Base-by-base conservation (phyloP, 2,329 filamentous ascomycete species). In the Aspergillus neoniger region DNA sequence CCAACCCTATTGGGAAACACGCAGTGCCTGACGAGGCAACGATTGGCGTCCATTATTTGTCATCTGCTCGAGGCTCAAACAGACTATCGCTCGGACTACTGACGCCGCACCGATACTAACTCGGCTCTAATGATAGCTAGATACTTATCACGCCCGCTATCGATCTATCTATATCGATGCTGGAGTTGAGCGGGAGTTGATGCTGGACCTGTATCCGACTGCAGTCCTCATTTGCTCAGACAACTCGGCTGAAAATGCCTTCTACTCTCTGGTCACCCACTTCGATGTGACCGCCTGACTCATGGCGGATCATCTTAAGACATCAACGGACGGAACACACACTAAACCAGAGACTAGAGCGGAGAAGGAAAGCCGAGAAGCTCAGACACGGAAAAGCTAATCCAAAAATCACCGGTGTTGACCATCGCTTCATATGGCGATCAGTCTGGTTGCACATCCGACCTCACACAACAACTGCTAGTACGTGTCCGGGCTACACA, bases 1-100 rank as follows among this genome's bases (percentile, higher is more conserved):
- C 30, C 32, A 56, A 47, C 60, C 51, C 9, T 21, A 62, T 65
- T 59, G 60, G 64, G 64, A 65, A 65, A 61, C 58, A 63, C 63
- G 62, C 65, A 62, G 60, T 14, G 39, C 62, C 50, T 44, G 36
- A 59, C 38, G 19, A 17, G 64, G 64, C 28, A 65, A 64, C 19
- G 65, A 67, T 66, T 55, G 57, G 41, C 61, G 28, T 32, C 21
- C 32, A 59, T 57, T 62, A 66, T 66, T 65, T 60, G 60, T 66
- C 60, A 62, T 36, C 49, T 38, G 44, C 41, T 60, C 61, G 55
- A 60, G 62, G 51, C 60, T 65, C 64, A 65, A 59, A 50, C 36
- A 48, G 49, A 57, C 53, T 58, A 57, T 59, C 44, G 30, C 38
- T 49, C 32, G 14, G 9, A 60, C 55, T 62, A 47, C 50, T 47